These are phyloP conservation scores for Suhomyces wounanorum DNA, from an alignment of 1,139 yeast genomes.

Conservation along the genomic window DNA sequence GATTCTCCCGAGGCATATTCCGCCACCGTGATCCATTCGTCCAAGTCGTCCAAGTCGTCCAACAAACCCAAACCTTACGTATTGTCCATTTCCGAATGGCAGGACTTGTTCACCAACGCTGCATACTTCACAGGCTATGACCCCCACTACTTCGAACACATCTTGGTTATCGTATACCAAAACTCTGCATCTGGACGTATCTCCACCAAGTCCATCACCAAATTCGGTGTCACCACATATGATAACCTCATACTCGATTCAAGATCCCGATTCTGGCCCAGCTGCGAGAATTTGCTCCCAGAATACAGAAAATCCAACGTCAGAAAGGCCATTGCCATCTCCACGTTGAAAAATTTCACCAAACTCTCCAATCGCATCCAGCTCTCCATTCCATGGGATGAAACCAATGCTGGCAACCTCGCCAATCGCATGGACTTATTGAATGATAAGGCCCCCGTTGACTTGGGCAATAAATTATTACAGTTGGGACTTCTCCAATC, in stretches of 20 bases:
- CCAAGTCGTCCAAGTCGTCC: not conserved
- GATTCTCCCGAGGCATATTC: not conserved
- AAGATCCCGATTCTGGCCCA: conserved; percentile 73
- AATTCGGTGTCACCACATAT: conserved; percentile 67
- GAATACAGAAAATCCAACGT: conserved; percentile 57
- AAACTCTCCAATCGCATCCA: conserved; percentile 39
- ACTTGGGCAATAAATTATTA: conserved; percentile 54
- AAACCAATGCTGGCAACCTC: conserved; percentile 75
- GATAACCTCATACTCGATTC: conserved; percentile 60
- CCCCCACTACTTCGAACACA: conserved; percentile 49
- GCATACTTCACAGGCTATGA: conserved; percentile 61
- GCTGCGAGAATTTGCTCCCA: conserved; percentile 66
- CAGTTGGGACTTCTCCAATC: conserved; percentile 62
- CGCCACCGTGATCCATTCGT: not conserved
- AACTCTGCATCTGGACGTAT: conserved; percentile 48
- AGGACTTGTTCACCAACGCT: conserved; percentile 48
- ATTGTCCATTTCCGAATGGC: conserved; percentile 33
- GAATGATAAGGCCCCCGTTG: conserved; percentile 50
- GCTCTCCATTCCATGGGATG: conserved; percentile 50
- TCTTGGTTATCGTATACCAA: conserved; percentile 56
- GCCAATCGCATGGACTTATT: conserved; percentile 64
- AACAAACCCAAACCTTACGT: not conserved
- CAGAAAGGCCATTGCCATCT: conserved; percentile 74
- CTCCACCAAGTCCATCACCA: conserved; percentile 64
- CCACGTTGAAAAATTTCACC: conserved; percentile 68